A percentile compares a stretch with the other conserved stretches of the same genome.
These are phyloP conservation scores for Ceratobasidium papillatum DNA, from an alignment of 1,284 basidiomycete species.

Conservation along the genomic window DNA sequence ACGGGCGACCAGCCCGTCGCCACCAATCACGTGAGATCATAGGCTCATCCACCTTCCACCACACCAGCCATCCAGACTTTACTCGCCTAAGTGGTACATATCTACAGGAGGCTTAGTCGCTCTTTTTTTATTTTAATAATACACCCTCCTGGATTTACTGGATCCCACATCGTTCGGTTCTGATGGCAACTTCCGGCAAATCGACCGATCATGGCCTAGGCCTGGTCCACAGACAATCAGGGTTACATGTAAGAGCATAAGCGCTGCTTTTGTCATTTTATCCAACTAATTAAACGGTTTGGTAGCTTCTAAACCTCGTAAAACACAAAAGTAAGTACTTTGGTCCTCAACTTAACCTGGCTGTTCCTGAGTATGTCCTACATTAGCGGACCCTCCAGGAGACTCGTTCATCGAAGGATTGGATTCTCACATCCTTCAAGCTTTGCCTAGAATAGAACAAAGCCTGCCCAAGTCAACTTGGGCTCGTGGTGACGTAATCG, in stretches of 20 bases:
- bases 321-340: not conserved
- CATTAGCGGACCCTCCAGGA: constrained; percentile 46
- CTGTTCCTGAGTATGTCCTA: not conserved
- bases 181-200: not conserved
- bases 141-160: not conserved
- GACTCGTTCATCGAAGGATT: constrained; percentile 44
- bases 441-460: constrained; percentile 6
- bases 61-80: too few species aligned
- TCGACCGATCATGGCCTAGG: not conserved
- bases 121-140: too few species aligned
- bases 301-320: not conserved
- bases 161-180: not conserved
- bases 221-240: not conserved
- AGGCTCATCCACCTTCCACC: too few species aligned
- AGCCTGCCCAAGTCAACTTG: constrained; percentile 49
- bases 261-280: too few species aligned
- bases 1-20: too few species aligned
- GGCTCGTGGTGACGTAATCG: constrained; percentile 68
- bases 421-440: constrained; percentile 41
- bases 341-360: not conserved
- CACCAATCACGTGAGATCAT: not conserved
- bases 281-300: not conserved
- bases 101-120: too few species aligned
- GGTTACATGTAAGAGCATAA: not conserved
- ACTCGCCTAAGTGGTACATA: too few species aligned